Evolutionary conservation across 2,329 filamentous ascomycete species (phyloP), one percentile per base, ranked within the genome.

Genomic region (Aspergillus nomiae): DNA sequence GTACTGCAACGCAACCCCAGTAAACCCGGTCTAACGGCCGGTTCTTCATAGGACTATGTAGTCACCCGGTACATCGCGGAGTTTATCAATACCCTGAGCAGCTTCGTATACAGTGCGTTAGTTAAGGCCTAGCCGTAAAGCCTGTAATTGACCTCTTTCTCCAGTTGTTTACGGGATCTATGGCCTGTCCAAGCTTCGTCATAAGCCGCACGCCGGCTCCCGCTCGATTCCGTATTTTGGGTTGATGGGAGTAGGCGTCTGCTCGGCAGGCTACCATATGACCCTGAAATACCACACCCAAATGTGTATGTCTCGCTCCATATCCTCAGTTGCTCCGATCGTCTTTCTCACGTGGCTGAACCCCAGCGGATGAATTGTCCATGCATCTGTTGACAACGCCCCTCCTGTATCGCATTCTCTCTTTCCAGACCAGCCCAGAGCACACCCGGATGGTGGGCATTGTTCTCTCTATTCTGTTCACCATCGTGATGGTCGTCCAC

Each of bases 41-140:
- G 60, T 30, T 32, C 53, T 21, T 34, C 6, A 43, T 6, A 74
- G 72, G 73, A 76, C 62, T 82, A 82, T 70, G 72, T 77, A 10
- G 68, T 82, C 14, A 82, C 80, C 10, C 70, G 77, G 24, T 82
- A 79, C 36, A 70, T 82, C 24, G 80, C 78, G 6, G 80, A 82
- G 56, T 81, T 82, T 43, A 76, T 82, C 66, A 82, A 82, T 62
- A 81, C 79, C 0, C 64, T 81, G 2, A 81, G 79, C 60, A 82
- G 79, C 59, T 64, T 79, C 0, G 66, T 75, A 4, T 82, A 76
- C 50, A 67, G 73, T 74, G 58, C n/a, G 69, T 65, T 26, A 34
- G 6, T 34, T n/a, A 19, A 26, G 6, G n/a, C 38, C 19, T 2
- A 8, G 14, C 7, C 19, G 8, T 21, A 43, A 56, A 6, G n/a